A percentile compares a stretch with the other conserved stretches of the same genome.
Evolutionary conservation across 371 early-diverging fungal genomes (phyloP).

Genomic region (Lichtheimia ramosa): DNA sequence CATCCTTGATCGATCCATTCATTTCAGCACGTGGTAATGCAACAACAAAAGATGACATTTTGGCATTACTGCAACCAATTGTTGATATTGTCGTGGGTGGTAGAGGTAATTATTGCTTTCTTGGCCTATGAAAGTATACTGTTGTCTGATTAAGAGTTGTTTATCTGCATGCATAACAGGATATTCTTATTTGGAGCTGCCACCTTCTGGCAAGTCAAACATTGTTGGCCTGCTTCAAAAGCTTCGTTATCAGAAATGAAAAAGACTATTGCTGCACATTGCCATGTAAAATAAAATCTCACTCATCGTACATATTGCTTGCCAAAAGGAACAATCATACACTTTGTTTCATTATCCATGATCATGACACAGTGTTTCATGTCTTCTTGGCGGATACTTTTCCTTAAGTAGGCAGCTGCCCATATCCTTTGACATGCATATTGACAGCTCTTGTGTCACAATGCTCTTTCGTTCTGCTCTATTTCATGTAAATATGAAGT

Average conservation of each 20-base stretch:
- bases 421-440: no score
- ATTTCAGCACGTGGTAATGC: neutral
- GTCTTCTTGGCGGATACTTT: no score
- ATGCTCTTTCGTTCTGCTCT: no score
- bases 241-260: neutral
- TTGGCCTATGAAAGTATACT: neutral
- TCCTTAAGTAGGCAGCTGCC: no score
- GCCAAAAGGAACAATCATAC: neutral
- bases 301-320: neutral
- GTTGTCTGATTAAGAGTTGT: neutral
- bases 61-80: conserved; percentile 17
- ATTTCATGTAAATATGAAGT: no score
- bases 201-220: conserved; percentile 15
- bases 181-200: conserved; percentile 33
- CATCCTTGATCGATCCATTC: conserved; percentile 10
- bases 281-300: neutral
- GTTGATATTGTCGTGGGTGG: conserved; percentile 27
- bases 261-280: neutral
- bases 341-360: neutral
- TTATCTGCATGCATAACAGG: conserved; percentile 1
- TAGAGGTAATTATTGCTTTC: conserved; percentile 16
- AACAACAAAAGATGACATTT: conserved; percentile 11
- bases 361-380: no score
- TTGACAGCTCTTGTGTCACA: no score
- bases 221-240: neutral